Evolutionary conservation across 2,329 filamentous ascomycete genomes (phyloP).

Genomic region (Phaeosphaeriaceae sp.): DNA sequence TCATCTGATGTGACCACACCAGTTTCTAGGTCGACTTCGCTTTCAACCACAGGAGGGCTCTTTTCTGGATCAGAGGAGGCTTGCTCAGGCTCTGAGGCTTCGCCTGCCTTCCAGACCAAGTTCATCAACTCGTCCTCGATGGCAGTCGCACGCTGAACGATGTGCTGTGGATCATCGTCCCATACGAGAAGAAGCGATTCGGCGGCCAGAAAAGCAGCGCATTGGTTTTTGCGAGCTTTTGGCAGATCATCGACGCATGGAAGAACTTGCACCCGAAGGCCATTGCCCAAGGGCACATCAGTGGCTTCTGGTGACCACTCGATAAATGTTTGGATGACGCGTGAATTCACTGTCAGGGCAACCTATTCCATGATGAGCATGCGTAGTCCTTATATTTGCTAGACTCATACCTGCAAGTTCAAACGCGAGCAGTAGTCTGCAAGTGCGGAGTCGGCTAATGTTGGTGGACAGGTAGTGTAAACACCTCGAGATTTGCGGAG

Average conservation of each 20-base stretch:
- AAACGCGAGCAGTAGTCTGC: constrained; percentile 71
- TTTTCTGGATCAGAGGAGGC: constrained; percentile 70
- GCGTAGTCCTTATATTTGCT: not conserved
- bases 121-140: constrained; percentile 83
- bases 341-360: constrained; percentile 81
- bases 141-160: constrained; percentile 72
- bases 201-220: constrained; percentile 78
- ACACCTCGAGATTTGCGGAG: constrained; percentile 73
- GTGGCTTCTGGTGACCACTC: constrained; percentile 76
- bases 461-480: constrained; percentile 77
- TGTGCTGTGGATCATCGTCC: constrained; percentile 79
- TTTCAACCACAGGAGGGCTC: constrained; percentile 52
- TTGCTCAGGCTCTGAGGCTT: constrained; percentile 50
- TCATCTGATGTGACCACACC: constrained; percentile 71
- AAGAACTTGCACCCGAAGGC: constrained; percentile 73
- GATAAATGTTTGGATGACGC: constrained; percentile 80
- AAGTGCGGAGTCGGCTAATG: constrained; percentile 69
- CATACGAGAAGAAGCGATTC: constrained; percentile 78
- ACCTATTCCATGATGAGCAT: constrained; percentile 57
- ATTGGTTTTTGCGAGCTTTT: constrained; percentile 76
- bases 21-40: constrained; percentile 73
- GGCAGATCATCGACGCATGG: constrained; percentile 65
- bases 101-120: constrained; percentile 65
- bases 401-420: constrained; percentile 70
- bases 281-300: constrained; percentile 78